Percentiles rank a stretch among this genome's conserved stretches.
Conservation (phyloP, 768 basidiomycete genomes). For the Tylopilus vinaceipallidus region DNA sequence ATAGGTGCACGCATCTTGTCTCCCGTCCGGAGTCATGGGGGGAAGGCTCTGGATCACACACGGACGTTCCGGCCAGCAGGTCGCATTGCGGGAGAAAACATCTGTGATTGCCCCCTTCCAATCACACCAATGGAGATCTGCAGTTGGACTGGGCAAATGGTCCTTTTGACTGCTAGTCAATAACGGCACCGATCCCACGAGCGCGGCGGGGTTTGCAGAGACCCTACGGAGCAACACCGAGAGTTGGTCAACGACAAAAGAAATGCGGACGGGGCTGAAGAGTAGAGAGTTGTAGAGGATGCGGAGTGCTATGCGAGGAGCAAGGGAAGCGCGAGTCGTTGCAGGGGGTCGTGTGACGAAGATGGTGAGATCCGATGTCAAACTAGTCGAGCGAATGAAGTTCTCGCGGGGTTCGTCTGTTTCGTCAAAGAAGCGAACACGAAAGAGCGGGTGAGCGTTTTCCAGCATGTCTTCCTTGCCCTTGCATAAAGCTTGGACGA, state of each 20-base stretch:
- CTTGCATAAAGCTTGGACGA: constrained; percentile 66
- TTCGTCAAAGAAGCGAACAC: constrained; percentile 96
- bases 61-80: constrained; percentile 70
- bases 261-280: constrained; percentile 77
- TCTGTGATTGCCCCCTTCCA: constrained; percentile 98
- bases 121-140: constrained; percentile 93
- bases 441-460: constrained; percentile 64
- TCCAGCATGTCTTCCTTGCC: constrained; percentile 60
- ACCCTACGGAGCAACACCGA: constrained; percentile 72
- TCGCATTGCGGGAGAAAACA: constrained; percentile 88
- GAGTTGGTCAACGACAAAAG: constrained; percentile 82
- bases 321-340: constrained; percentile 65
- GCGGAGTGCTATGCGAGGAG: constrained; percentile 74
- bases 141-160: constrained; percentile 78
- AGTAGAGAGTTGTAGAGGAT: constrained; percentile 94
- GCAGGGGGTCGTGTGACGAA: constrained; percentile 76
- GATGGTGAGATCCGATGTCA: constrained; percentile 91
- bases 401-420: constrained; percentile 70
- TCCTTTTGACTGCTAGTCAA: constrained; percentile 68
- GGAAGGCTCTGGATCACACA: constrained; percentile 85
- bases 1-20: constrained; percentile 58
- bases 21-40: constrained; percentile 31
- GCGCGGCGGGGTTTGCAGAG: constrained; percentile 60
- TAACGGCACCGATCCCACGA: constrained; percentile 78
- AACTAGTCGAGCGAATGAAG: constrained; percentile 75